A percentile compares a stretch with the other conserved stretches of the same genome.
phyloP scores from a whole-genome alignment of 1,284 basidiomycete genomes.

The Earliella scabrosa region DNA sequence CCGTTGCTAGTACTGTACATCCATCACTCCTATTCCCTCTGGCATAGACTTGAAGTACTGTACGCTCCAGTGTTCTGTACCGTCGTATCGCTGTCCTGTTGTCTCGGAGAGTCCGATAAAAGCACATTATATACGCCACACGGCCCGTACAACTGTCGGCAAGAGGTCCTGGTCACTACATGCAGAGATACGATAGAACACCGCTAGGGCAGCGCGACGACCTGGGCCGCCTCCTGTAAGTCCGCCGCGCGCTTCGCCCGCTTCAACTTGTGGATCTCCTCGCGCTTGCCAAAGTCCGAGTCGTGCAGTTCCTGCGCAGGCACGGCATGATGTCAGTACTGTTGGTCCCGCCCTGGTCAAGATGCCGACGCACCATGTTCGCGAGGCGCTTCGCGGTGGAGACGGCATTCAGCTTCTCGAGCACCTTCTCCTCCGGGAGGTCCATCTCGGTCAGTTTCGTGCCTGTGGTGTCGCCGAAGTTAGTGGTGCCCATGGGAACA shows the following conservation, averaged over 20 bases:
- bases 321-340: no score
- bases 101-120: not conserved
- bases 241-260: constrained; percentile 43
- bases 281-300: constrained; percentile 88
- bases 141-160: no score
- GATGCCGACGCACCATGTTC: constrained; percentile 70
- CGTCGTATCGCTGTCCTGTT: not conserved
- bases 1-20: not conserved
- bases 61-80: not conserved
- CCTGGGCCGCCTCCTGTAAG: constrained; percentile 15
- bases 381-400: constrained; percentile 93
- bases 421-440: constrained; percentile 81
- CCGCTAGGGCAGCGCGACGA: constrained; percentile 3
- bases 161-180: no score
- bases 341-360: no score
- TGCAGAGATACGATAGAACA: no score
- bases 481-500: no score
- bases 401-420: constrained; percentile 88
- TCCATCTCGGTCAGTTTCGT: constrained; percentile 76
- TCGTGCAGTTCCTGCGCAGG: constrained; percentile 84
- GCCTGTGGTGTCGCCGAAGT: no score
- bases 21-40: not conserved
- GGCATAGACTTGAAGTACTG: not conserved
- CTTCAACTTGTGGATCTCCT: constrained; percentile 80
- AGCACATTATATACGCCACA: not conserved